A percentile compares a stretch with the other conserved stretches of the same genome.
phyloP scores from a whole-genome alignment of 1,284 basidiomycete genomes.

The Malassezia arunalokei region DNA sequence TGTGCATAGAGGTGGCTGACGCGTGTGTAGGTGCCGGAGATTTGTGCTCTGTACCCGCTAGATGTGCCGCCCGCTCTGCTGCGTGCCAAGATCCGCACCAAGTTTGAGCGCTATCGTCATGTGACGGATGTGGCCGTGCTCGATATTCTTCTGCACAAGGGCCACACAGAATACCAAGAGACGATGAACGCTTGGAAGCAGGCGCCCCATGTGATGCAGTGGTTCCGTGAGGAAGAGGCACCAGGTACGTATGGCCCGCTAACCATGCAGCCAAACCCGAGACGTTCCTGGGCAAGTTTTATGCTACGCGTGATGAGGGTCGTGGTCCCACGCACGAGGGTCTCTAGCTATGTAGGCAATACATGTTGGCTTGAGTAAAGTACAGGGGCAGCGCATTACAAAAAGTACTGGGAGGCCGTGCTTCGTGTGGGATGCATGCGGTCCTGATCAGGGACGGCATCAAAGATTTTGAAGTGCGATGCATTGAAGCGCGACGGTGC shows the following conservation, averaged over 20 bases:
- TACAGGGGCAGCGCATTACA: slow-evolving; percentile 10
- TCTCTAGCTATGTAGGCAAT: slow-evolving; percentile 3
- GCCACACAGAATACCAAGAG: slow-evolving; percentile 77
- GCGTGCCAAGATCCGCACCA: slow-evolving; percentile 68
- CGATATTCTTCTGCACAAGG: slow-evolving; percentile 78
- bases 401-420: slow-evolving; percentile 24
- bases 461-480: slow-evolving; percentile 48
- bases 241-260: slow-evolving; percentile 30
- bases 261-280: slow-evolving; percentile 47
- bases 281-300: slow-evolving; percentile 72
- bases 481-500: slow-evolving; percentile 25
- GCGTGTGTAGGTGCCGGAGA: slow-evolving; percentile 65
- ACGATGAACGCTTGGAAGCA: slow-evolving; percentile 89
- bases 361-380: not conserved
- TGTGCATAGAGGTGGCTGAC: slow-evolving; percentile 9
- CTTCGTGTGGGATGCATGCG: slow-evolving; percentile 20
- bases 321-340: slow-evolving; percentile 24
- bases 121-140: slow-evolving; percentile 72
- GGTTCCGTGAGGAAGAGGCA: slow-evolving; percentile 48
- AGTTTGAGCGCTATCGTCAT: slow-evolving; percentile 74
- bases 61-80: slow-evolving; percentile 69
- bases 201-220: slow-evolving; percentile 48
- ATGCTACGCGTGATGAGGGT: slow-evolving; percentile 50
- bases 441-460: slow-evolving; percentile 41
- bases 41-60: slow-evolving; percentile 70